Evolutionary conservation across 2,329 filamentous ascomycete species (phyloP), one percentile per base, ranked within the genome.

Genomic region (Fusarium mangiferae): DNA sequence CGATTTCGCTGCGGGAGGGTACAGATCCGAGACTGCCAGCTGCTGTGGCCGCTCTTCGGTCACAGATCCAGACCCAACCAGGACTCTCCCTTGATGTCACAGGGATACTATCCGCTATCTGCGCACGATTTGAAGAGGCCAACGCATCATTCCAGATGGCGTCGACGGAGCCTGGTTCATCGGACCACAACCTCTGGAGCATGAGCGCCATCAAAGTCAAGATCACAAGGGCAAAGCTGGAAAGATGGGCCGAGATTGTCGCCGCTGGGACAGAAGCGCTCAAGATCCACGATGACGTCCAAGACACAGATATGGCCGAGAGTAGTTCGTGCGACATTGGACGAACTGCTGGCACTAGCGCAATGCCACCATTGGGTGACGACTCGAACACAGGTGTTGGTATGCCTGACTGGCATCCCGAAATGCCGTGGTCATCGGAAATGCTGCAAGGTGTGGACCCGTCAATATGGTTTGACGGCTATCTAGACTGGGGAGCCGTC

Each of bases 141-240:
- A 84, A 83, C 56, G 79, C 79, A 4, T 77, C 81, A 0, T 80
- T 86, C 18, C 80, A 82, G 6, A 75, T 78, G 5, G 73, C 76
- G 0, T 78, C 81, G 6, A 72, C 78, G 0, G 81, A 84, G 12
- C 68, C 77, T 0, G 82, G 78, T n/a, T 77, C 75, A 1, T 81
- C 81, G 60, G 83, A 86, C 17, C 84, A 84, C 58, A 87, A 86
- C 52, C 74, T 87, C 0, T 88, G 86, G 86, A 85, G 85, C 11
- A 78, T 88, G 70, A 85, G 84, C 0, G 84, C 86, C 0, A 82
- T 84, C 42, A 87, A 88, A 49, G 78, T 89, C 2, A 81, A 83
- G 26, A 84, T 88, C 39, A 85, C 84, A 1, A 83, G 83, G 12
- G 79, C 83, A 7, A 87, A 87, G 68, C 71, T 88, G 0, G 85